Evolutionary conservation across 352 stramenopile species (phyloP), one percentile per base, ranked within the genome.

Genomic region (Globisporangium megalacanthum): DNA sequence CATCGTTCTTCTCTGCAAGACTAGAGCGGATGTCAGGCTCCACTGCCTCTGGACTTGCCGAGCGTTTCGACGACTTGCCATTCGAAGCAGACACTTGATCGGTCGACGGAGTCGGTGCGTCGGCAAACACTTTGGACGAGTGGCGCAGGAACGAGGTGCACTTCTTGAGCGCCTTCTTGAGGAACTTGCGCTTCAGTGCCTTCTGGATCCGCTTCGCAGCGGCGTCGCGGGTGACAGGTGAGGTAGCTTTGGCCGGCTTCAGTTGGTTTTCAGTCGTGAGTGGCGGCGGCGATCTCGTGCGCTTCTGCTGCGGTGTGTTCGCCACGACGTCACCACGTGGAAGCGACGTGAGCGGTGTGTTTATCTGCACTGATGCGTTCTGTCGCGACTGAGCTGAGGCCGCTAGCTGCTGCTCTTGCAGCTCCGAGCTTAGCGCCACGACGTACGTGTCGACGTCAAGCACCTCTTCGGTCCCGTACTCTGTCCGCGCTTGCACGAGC

Each of bases 51-150:
- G 11, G 25, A 11, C 17, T 45, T 20, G 7, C 25, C 25, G 25
- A 29, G 25, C 25, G 25, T 29, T 29, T 29, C 25, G 25, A 29
- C 4, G 25, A 29, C 25, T 29, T 29, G 25, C 25, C 25, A 29
- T 29, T 29, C 25, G 25, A 29, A 15, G 29, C 31, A 14, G 4
- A 31, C 8, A 15, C 17, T 39, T 13, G 11, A 19, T 25, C 11
- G 19, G 7, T 13, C 1, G 33, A 47, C 17, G 22, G 15, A 8
- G 54, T 9, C 13, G 37, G n/a, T 6, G 14, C 22, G 25, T 52
- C 49, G 6, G 56, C 56, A 45, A 62, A 62, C 17, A 62, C 49
- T 50, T 56, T 56, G 39, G 56, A 56, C 48, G 56, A 62, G 48
- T 62, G 56, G 11, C 56, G 56, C 15, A 62, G 19, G 37, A 62